A percentile compares a stretch with the other conserved stretches of the same genome.
Conservation (phyloP, 2,329 filamentous ascomycete genomes). For the Aurifilum marmelostoma region DNA sequence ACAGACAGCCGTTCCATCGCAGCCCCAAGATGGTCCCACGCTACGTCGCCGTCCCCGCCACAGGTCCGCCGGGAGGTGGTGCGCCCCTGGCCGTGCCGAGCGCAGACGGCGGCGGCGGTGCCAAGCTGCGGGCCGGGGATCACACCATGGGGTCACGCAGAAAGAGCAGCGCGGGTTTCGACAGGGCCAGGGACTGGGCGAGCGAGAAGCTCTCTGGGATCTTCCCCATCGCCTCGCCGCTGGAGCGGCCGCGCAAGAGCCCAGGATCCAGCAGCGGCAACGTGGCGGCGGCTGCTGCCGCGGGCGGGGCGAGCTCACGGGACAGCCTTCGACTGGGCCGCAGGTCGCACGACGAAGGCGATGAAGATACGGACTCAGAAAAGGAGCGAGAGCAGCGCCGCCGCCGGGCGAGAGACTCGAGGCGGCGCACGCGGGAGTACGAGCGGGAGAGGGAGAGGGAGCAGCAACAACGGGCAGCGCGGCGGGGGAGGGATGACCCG, state of each 20-base stretch:
- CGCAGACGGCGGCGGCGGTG: conserved; percentile 21
- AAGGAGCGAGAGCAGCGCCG: conserved; percentile 30
- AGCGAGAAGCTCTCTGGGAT: conserved; percentile 49
- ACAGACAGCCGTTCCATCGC: conserved; percentile 14
- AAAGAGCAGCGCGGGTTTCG: conserved; percentile 18
- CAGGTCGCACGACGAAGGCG: conserved; percentile 46
- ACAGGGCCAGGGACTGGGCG: conserved; percentile 25
- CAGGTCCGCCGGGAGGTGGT: conserved; percentile 22
- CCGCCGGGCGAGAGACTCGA: conserved; percentile 40
- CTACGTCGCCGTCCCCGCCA: conserved; percentile 33
- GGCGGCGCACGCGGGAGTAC: conserved; percentile 36
- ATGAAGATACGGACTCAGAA: conserved; percentile 36
- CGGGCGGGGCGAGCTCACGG: conserved; percentile 39
- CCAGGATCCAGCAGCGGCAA: conserved; percentile 37
- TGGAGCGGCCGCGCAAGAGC: conserved; percentile 43
- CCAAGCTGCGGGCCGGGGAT: conserved; percentile 32
- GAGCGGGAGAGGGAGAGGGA: conserved; percentile 33
- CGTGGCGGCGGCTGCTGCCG: conserved; percentile 7
- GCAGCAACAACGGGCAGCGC: conserved; percentile 32
- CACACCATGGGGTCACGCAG: conserved; percentile 10
- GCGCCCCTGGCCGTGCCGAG: conserved; percentile 7
- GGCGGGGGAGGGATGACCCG: conserved; percentile 33
- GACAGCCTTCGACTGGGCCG: conserved; percentile 45
- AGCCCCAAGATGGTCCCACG: conserved; percentile 26
- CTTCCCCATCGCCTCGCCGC: conserved; percentile 42